Conservation (phyloP, 768 basidiomycete species). For the Pleurotus ostreatus region DNA sequence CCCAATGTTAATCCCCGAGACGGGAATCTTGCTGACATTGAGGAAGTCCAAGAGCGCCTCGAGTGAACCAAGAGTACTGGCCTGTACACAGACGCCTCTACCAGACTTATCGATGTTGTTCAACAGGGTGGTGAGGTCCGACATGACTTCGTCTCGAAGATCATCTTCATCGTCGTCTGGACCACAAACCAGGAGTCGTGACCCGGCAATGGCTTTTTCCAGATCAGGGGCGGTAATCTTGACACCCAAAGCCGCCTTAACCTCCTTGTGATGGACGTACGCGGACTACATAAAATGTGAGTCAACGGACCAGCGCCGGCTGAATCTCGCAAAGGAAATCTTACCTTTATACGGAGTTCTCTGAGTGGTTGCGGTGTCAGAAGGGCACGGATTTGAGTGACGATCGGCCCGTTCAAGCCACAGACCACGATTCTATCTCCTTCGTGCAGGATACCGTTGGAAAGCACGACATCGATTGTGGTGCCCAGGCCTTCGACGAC, state of each 20-base stretch:
- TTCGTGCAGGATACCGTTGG: slow-evolving; percentile 89
- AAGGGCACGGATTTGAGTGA: slow-evolving; percentile 90
- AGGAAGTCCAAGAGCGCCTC: slow-evolving; percentile 97
- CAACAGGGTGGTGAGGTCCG: slow-evolving; percentile 83
- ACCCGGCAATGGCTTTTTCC: slow-evolving; percentile 97
- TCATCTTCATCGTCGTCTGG: slow-evolving; percentile 98
- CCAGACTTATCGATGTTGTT: slow-evolving; percentile 93
- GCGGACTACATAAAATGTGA: slow-evolving; percentile 54
- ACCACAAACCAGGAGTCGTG: slow-evolving; percentile 85
- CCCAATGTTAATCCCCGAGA: slow-evolving; percentile 96
- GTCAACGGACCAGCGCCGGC: slow-evolving; percentile 12
- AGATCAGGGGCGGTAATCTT: slow-evolving; percentile 94
- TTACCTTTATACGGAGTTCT: slow-evolving; percentile 91
- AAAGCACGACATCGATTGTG: slow-evolving; percentile 94
- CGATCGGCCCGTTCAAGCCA: slow-evolving; percentile 95
- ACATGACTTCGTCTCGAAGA: slow-evolving; percentile 92
- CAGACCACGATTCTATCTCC: slow-evolving; percentile 95
- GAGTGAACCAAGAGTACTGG: slow-evolving; percentile 93
- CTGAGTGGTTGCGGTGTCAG: slow-evolving; percentile 95
- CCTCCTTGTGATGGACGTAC: slow-evolving; percentile 96
- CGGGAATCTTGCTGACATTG: slow-evolving; percentile 92
- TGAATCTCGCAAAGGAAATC: slow-evolving; percentile 14
- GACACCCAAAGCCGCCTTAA: slow-evolving; percentile 95
- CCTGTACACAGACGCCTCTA: slow-evolving; percentile 96
- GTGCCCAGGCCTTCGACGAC: slow-evolving; percentile 97